A percentile compares a stretch with the other conserved stretches of the same genome.
phyloP scores from a whole-genome alignment of 495 filamentous ascomycete genomes.

The Thermochaetoides thermophila region DNA sequence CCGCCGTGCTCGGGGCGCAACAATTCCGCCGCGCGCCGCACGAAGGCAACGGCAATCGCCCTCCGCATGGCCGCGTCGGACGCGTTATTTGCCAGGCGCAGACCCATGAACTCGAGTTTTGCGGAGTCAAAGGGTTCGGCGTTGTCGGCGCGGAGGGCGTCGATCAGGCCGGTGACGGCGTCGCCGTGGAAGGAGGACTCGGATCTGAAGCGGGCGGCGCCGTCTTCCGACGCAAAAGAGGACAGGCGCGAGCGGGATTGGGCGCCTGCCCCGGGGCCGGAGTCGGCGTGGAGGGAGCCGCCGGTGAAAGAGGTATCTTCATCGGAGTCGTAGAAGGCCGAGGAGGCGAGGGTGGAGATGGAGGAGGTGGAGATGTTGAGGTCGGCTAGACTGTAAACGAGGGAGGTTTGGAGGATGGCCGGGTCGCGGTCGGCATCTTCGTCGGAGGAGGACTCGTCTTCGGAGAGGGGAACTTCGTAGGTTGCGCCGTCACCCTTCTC shows the following conservation, averaged over 20 bases:
- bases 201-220: conserved; percentile 16
- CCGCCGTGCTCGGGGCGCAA: conserved; percentile 38
- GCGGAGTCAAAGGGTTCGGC: conserved; percentile 71
- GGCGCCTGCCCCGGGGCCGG: background rate
- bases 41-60: conserved; percentile 71
- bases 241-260: background rate
- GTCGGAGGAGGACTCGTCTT: conserved; percentile 34
- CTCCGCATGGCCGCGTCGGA: conserved; percentile 75
- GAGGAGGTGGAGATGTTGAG: conserved; percentile 62
- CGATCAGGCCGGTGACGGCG: conserved; percentile 68
- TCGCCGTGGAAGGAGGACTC: conserved; percentile 69
- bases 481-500: conserved; percentile 35
- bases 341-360: conserved; percentile 45
- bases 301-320: conserved; percentile 16
- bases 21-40: conserved; percentile 63
- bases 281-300: background rate
- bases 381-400: conserved; percentile 54
- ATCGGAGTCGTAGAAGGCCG: conserved; percentile 27
- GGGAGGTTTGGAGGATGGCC: conserved; percentile 21
- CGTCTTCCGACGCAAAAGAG: background rate
- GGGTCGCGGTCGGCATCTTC: conserved; percentile 33
- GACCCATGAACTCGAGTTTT: conserved; percentile 75
- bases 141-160: conserved; percentile 45
- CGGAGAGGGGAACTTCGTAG: conserved; percentile 31
- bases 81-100: conserved; percentile 79